A percentile compares a stretch with the other conserved stretches of the same genome.
These are phyloP conservation scores for Xerocomus cyaneibrunnescens DNA, from an alignment of 1,284 basidiomycete genomes.

Conservation along the genomic window DNA sequence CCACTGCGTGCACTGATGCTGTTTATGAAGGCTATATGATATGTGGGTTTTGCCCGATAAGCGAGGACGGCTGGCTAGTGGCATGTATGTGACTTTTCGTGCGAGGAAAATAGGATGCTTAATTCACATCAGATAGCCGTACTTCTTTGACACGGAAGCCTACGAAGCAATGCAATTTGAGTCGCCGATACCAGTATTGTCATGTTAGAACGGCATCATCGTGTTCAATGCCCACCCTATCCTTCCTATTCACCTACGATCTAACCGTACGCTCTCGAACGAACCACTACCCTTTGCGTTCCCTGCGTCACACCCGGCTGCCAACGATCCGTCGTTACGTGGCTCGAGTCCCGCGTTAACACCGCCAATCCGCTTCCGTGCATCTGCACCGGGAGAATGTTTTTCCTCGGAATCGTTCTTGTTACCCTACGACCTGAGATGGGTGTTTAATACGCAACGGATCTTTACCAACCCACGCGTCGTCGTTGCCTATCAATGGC, in stretches of 20 bases:
- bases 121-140: constrained; percentile 45
- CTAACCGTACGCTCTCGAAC: constrained; percentile 32
- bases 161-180: constrained; percentile 38
- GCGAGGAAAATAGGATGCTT: not conserved
- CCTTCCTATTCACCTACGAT: constrained; percentile 37
- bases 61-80: constrained; percentile 16
- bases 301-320: constrained; percentile 19
- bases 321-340: constrained; percentile 5
- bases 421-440: constrained; percentile 55
- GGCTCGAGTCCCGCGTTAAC: constrained; percentile 35
- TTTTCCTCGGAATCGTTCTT: constrained; percentile 55
- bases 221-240: constrained; percentile 49
- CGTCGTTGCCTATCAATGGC: constrained; percentile 21
- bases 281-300: constrained; percentile 20
- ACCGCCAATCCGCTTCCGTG: constrained; percentile 46
- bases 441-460: constrained; percentile 41
- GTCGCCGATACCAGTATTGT: constrained; percentile 49
- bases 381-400: constrained; percentile 43
- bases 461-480: constrained; percentile 27
- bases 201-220: constrained; percentile 63
- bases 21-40: constrained; percentile 19
- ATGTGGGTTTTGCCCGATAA: constrained; percentile 30
- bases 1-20: not conserved
- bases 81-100: constrained; percentile 10
- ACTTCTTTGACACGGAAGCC: constrained; percentile 43